Conservation (phyloP, 768 basidiomycete genomes). For the Tylopilus rubrobrunneus region DNA sequence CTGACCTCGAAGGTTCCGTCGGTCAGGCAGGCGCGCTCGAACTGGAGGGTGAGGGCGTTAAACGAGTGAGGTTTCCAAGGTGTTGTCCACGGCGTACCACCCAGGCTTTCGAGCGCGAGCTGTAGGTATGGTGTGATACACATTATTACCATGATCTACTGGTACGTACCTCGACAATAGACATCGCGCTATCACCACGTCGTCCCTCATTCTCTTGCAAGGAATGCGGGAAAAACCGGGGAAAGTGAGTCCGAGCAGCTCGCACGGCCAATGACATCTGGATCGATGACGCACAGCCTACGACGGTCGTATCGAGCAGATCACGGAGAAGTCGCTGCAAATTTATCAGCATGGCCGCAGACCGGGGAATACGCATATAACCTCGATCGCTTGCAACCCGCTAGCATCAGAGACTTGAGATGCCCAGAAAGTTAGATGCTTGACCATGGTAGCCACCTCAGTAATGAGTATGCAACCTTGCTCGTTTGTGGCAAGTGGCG, state of each 20-base stretch:
- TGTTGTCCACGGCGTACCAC: background rate
- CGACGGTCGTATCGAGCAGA: conserved; percentile 36
- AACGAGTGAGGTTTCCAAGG: conserved; percentile 24
- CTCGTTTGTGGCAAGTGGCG: conserved; percentile 9
- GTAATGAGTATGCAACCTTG: conserved; percentile 20
- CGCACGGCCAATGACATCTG: conserved; percentile 44
- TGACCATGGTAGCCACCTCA: conserved; percentile 17
- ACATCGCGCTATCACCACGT: conserved; percentile 37
- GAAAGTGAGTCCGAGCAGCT: conserved; percentile 42
- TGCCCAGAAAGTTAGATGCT: conserved; percentile 17
- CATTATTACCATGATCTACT: background rate
- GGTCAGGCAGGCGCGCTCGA: no score
- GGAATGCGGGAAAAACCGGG: conserved; percentile 39
- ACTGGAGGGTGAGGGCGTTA: no score
- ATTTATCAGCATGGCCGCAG: background rate
- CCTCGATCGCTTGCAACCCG: conserved; percentile 18
- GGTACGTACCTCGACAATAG: conserved; percentile 38
- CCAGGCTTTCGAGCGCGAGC: conserved; percentile 36
- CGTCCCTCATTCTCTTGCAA: conserved; percentile 34
- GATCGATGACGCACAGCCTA: conserved; percentile 36
- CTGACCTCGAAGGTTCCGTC: no score
- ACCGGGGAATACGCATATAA: background rate
- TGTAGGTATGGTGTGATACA: conserved; percentile 7
- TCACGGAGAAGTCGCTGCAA: conserved; percentile 26
- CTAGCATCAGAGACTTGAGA: background rate